A percentile compares a stretch with the other conserved stretches of the same genome.
Conservation (phyloP, 352 stramenopile genomes). For the Phytophthora hybrid region DNA sequence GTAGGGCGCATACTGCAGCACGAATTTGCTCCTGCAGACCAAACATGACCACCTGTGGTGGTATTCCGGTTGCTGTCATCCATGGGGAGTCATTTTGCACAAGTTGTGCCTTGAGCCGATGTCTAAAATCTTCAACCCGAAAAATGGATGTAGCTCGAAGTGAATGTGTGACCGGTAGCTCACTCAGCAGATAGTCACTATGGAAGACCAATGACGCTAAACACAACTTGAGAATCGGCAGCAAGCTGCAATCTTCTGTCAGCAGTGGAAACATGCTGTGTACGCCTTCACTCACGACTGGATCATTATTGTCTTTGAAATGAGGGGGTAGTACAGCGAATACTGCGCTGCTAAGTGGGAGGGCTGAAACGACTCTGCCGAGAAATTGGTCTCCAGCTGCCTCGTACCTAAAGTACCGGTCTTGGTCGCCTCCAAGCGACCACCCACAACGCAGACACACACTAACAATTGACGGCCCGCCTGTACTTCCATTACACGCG, state of each 20-base stretch:
- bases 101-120: not conserved
- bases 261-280: not conserved
- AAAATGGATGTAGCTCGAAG: not conserved
- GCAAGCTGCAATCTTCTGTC: not conserved
- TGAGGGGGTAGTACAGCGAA: too few relatives aligned
- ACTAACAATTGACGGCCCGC: too few relatives aligned
- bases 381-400: too few relatives aligned
- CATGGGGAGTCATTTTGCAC: not conserved
- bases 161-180: not conserved
- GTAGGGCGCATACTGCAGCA: constrained; percentile 1
- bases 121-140: not conserved
- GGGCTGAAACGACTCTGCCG: too few relatives aligned
- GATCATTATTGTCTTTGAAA: too few relatives aligned
- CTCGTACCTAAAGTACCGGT: too few relatives aligned
- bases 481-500: too few relatives aligned
- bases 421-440: too few relatives aligned
- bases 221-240: not conserved
- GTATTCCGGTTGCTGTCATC: constrained; percentile 1
- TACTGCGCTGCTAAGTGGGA: too few relatives aligned
- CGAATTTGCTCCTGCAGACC: constrained; percentile 2
- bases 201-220: not conserved
- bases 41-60: constrained; percentile 4
- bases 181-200: not conserved
- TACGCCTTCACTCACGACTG: too few relatives aligned
- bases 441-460: too few relatives aligned